Evolutionary conservation across 2,329 filamentous ascomycete genomes (phyloP).

Genomic region (Reticulascus tulasneorum): DNA sequence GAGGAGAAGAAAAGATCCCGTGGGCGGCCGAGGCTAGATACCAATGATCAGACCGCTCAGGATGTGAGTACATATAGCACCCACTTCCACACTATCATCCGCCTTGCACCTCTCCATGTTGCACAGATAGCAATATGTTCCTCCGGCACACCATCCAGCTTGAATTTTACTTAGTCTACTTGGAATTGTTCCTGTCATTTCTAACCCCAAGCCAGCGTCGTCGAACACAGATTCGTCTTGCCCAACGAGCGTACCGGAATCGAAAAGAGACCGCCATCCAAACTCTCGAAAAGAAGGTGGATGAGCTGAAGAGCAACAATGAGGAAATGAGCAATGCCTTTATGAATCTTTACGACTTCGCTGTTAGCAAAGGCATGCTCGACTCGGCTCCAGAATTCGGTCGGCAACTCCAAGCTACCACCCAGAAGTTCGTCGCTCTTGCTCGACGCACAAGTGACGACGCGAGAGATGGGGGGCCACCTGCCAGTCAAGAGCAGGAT

Average conservation of each 20-base stretch:
- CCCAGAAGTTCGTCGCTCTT: conserved; percentile 54
- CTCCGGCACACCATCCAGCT: no score
- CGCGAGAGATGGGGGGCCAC: conserved; percentile 25
- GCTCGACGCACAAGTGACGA: conserved; percentile 42
- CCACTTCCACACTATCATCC: no score
- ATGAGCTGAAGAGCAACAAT: conserved; percentile 64
- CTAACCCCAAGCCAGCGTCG: conserved; percentile 59
- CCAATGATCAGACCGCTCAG: conserved; percentile 71
- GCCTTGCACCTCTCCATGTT: no score
- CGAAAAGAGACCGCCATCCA: conserved; percentile 81
- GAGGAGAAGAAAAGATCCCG: conserved; percentile 58
- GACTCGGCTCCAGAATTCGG: conserved; percentile 54
- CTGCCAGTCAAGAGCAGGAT: conserved; percentile 7
- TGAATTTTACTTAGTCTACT: no score
- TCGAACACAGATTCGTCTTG: conserved; percentile 80
- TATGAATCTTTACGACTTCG: conserved; percentile 60
- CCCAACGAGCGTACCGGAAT: conserved; percentile 79
- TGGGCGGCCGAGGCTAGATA: conserved; percentile 71
- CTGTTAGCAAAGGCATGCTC: conserved; percentile 53
- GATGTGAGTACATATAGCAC: conserved; percentile 58
- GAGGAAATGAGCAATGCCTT: conserved; percentile 73
- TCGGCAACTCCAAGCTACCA: conserved; percentile 52
- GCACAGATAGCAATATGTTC: no score
- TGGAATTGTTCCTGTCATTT: no score
- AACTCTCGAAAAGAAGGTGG: conserved; percentile 66